Conservation (phyloP, 83 land plant genomes). For the Isoetes engelmannii region DNA sequence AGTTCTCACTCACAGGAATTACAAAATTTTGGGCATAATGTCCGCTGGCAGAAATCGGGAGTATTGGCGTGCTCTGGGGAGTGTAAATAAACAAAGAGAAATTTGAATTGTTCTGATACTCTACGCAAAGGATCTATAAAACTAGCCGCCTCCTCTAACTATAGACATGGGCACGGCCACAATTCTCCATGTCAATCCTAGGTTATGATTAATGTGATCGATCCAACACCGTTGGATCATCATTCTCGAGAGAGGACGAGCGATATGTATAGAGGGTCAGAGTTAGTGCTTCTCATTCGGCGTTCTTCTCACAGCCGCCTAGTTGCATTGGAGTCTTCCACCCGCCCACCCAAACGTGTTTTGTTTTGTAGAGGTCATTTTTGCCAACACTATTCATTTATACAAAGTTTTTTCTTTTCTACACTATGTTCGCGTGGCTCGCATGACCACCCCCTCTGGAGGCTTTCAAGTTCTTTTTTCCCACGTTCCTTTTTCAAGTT, state of each 20-base stretch:
- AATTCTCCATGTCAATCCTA: constrained; percentile 47
- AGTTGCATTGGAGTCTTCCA: too few species aligned
- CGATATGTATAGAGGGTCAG: not conserved
- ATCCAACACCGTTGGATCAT: constrained; percentile 2
- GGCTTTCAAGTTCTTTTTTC: too few species aligned
- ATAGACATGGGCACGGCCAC: constrained; percentile 74
- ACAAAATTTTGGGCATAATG: constrained; percentile 61
- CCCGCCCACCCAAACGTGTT: too few species aligned
- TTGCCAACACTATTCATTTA: too few species aligned
- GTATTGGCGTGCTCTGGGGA: constrained; percentile 95
- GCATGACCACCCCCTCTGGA: too few species aligned
- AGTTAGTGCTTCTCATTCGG: not conserved
- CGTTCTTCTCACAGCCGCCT: not conserved
- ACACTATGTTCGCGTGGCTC: too few species aligned
- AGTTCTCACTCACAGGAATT: constrained; percentile 77
- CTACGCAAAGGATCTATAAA: constrained; percentile 85
- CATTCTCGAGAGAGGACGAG: not conserved
- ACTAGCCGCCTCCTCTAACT: constrained; percentile 54
- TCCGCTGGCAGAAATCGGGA: constrained; percentile 56
- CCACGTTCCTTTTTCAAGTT: too few species aligned
- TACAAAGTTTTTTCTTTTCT: too few species aligned
- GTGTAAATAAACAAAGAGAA: constrained; percentile 93
- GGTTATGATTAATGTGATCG: constrained; percentile 5
- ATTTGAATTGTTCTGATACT: constrained; percentile 57
- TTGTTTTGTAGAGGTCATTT: too few species aligned